Evolutionary conservation across 2,329 filamentous ascomycete species (phyloP), one percentile per base, ranked within the genome.

Genomic region (Pestalotiopsis sp.): DNA sequence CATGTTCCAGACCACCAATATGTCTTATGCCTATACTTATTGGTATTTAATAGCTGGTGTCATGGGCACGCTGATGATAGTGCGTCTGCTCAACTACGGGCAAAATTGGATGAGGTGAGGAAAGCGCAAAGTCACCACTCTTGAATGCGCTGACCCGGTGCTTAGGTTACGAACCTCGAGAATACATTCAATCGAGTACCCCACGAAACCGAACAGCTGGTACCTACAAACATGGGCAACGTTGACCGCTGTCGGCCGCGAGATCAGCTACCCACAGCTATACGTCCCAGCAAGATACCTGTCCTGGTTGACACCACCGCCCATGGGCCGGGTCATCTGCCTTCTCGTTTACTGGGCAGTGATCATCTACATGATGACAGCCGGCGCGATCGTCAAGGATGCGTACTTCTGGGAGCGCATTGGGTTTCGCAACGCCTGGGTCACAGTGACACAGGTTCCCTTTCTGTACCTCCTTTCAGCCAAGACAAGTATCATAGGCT

Each of bases 391-490:
- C 59, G 72, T 84, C 59, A 74, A 84, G 31, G 89, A 90, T 71
- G 83, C 81, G 57, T 86, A 86, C 72, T 90, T 85, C 76, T 90
- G 84, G 82, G 90, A 92, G 76, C 88, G 89, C 69, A 87, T 92
- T 68, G 90, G 87, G 5, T 92, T 89, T 76, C 88, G 90, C 68
- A 90, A 90, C 72, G 90, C 89, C 20, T 92, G 90, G 90, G 84
- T 91, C 31, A 86, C 88, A 11, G 81, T 91, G 61, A 88, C 85
- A 2, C 90, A 92, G 76, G 84, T 92, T 57, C 90, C 90, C 0
- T 81, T 92, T 23, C 81, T 92, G 11, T 91, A 89, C 73, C 81
- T 92, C 2, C 83, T 92, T 14, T 85, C 88, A 31, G 86, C 86
- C 71, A 90, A 90, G 75, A 83, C 85, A 70, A 90, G 84, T 71